These are phyloP conservation scores for Metarhizium humberi DNA, from an alignment of 2,329 filamentous ascomycete genomes.

Conservation along the genomic window DNA sequence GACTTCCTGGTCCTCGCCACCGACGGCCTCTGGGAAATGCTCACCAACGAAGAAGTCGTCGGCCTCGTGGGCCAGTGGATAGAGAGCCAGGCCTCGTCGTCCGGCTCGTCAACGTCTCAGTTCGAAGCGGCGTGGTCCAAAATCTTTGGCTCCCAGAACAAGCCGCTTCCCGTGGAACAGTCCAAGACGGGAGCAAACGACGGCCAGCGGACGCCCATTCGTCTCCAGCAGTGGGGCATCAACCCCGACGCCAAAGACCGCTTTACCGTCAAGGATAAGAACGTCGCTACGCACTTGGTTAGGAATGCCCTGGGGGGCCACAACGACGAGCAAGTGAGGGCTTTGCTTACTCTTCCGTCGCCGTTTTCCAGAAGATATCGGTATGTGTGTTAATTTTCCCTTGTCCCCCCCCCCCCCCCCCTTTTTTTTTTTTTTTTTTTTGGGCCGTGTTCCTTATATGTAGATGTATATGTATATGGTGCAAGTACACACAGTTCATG, in stretches of 20 bases:
- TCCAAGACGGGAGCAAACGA: conserved; percentile 36
- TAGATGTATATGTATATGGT: no score
- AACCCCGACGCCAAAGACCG: conserved; percentile 62
- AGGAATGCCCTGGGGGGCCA: conserved; percentile 90
- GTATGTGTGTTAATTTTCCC: conserved; percentile 32
- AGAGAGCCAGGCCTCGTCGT: conserved; percentile 54
- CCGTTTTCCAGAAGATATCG: conserved; percentile 88
- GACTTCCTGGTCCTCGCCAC: conserved; percentile 97
- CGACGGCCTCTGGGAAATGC: conserved; percentile 97
- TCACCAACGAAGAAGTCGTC: conserved; percentile 96
- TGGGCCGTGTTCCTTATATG: neutral
- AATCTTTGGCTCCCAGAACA: conserved; percentile 42
- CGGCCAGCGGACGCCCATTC: conserved; percentile 80
- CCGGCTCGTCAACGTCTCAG: conserved; percentile 47
- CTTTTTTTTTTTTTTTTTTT: neutral
- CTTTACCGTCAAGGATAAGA: conserved; percentile 93
- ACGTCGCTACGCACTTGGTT: conserved; percentile 90
- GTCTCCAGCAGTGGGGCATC: conserved; percentile 85
- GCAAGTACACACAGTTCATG: no score
- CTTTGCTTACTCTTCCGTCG: conserved; percentile 80
- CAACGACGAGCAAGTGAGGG: conserved; percentile 88
- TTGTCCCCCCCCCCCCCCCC: neutral
- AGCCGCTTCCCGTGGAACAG: conserved; percentile 68
- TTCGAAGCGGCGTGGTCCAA: conserved; percentile 61
- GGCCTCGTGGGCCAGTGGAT: conserved; percentile 96